Evolutionary conservation across 2,329 filamentous ascomycete genomes (phyloP).

Genomic region (Hirsutella minnesotensis): DNA sequence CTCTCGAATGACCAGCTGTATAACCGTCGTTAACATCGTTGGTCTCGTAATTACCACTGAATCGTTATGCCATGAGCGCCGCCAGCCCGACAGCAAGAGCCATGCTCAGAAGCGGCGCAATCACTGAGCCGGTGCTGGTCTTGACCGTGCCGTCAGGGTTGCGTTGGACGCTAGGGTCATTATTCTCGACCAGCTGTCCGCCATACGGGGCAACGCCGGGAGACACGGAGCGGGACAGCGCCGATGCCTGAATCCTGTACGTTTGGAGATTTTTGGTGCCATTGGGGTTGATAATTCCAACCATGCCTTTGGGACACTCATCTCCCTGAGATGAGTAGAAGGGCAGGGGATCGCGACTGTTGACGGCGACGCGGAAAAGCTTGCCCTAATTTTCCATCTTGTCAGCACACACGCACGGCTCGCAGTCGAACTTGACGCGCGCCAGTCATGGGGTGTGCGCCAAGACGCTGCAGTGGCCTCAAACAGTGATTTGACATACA

Average conservation of each 20-base stretch:
- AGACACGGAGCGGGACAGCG: slow-evolving; percentile 14
- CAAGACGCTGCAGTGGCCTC: too few relatives aligned
- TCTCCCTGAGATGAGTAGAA: slow-evolving; percentile 27
- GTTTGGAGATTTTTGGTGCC: slow-evolving; percentile 16
- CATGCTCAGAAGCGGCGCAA: not conserved
- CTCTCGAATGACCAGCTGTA: too few relatives aligned
- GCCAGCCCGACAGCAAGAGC: slow-evolving; percentile 1
- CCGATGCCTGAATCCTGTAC: slow-evolving; percentile 18
- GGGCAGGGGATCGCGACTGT: slow-evolving; percentile 19
- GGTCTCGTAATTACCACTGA: not conserved
- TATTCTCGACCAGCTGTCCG: slow-evolving; percentile 14
- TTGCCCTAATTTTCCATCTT: slow-evolving; percentile 14
- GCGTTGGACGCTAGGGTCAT: not conserved
- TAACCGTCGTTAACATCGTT: too few relatives aligned
- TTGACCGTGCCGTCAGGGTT: not conserved
- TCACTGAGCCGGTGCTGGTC: not conserved
- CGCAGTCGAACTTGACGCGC: too few relatives aligned
- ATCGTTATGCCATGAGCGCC: not conserved
- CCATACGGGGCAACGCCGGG: slow-evolving; percentile 15
- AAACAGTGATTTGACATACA: slow-evolving; percentile 11
- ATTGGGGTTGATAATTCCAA: slow-evolving; percentile 25
- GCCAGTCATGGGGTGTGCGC: too few relatives aligned
- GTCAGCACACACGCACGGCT: too few relatives aligned
- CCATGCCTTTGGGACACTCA: slow-evolving; percentile 25
- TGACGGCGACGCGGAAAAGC: slow-evolving; percentile 22